Base-by-base conservation (phyloP, 1,139 yeast genomes). In the Taphrina sp. region DNA sequence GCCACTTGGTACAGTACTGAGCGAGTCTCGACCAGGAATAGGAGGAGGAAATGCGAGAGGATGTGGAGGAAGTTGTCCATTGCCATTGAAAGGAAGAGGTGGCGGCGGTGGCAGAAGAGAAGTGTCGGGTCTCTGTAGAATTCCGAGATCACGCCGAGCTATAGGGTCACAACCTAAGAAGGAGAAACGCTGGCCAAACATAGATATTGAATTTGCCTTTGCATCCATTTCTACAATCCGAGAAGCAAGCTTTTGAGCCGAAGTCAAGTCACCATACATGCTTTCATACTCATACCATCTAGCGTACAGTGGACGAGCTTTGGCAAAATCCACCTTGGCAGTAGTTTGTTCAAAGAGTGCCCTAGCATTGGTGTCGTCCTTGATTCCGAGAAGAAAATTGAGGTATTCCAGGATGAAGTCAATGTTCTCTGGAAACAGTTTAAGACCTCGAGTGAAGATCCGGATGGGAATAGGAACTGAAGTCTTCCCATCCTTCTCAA, bases 331-430 rank as follows among this genome's bases (percentile, higher is more conserved):
- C 59, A 80, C 68, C 57, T 74, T 76, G 19, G 76, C 74, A 2
- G 80, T 69, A 0, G 82, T 76, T 12, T 80, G 74, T 69, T 92
- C 97, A 67, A 92, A 84, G 42, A 88, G 75, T 10, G 89, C 88
- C 62, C 92, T 81, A 16, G 90, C 86, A 64, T 84, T 86, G 31
- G 87, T 84, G 58, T 83, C 84, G 67, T 89, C 95, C 67, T 85
- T 85, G 36, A 78, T 76, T 62, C 77, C 72, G 34, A 88, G 78
- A 61, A 92, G 73, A 66, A 85, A 90, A 60, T 83, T 80, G 64
- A 92, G 74, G 67, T 90, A 90, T 52, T 79, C 78, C 60, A 77
- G 74, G 47, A 89, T 75, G 66, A 82, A 90, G 24, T 76, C 78
- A 2, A 86, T 84, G 61, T 63, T 64, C 10, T 64, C 66, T 17